Evolutionary conservation across 352 stramenopile genomes (phyloP), one percentile per base, ranked within the genome.

Genomic region (Globisporangium middletonii): DNA sequence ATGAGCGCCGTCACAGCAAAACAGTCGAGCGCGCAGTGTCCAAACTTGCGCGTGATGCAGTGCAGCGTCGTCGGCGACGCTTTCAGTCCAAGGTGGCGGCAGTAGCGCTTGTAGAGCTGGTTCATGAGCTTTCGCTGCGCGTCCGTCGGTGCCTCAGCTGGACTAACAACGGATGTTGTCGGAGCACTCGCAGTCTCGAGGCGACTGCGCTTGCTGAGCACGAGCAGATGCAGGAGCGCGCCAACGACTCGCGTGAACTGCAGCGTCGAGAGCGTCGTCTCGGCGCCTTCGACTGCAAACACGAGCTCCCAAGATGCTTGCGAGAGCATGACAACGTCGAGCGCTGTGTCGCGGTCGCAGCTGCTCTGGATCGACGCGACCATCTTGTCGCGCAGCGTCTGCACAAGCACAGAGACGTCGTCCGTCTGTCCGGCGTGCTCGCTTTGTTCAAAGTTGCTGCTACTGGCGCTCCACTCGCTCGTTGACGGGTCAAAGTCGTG

Each of bases 51-150:
- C 23, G 75, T 59, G n/a, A 81, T 63, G 35, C 72, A 69, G 33
- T 89, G 75, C 15, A 89, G 58, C 23, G 59, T 63, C 13, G 77
- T 86, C 3, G 77, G 62, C 0, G 72, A 83, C 6, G 60, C 57
- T 26, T 72, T 62, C 2, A 89, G 57, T 0, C 60, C 67, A 19
- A 89, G 53, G 0, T 27, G 59, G 1, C 16, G 38, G 16, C 73
- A 75, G 49, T 88, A 89, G n/a, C 62, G 65, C 50, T 88, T 86
- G 67, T 89, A 89, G 44, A 84, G 58, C 30, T 66, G 59, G 55
- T 88, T 89, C 71, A 86, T 77, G 23, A 86, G 59, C 43, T 82
- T 88, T 8, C 67, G 63, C 47, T 85, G 54, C 2, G 64, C 65
- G 44, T 81, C 73, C 0, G 63, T 50, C 3, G 72, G 74, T 19